A percentile compares a stretch with the other conserved stretches of the same genome.
phyloP scores from a whole-genome alignment of 2,329 filamentous ascomycete genomes.

The Fusarium sp. region DNA sequence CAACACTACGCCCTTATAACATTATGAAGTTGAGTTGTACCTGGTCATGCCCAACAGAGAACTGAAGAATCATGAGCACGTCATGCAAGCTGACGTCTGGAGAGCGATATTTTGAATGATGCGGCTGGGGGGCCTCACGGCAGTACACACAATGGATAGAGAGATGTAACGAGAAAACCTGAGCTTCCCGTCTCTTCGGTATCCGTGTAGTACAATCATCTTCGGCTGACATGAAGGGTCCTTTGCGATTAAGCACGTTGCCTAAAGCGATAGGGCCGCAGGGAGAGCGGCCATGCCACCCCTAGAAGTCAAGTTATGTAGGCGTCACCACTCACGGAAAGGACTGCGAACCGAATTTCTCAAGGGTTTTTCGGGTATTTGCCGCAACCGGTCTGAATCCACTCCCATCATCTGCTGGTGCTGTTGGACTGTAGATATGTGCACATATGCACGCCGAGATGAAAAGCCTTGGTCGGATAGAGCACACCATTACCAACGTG shows the following conservation, averaged over 20 bases:
- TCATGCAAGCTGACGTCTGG: constrained; percentile 30
- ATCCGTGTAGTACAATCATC: not conserved
- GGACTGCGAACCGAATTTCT: constrained; percentile 9
- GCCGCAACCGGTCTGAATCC: constrained; percentile 5
- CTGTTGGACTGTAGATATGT: constrained; percentile 17
- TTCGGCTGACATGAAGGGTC: not conserved
- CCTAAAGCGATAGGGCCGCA: constrained; percentile 11
- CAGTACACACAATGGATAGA: constrained; percentile 3
- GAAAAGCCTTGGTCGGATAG: constrained; percentile 11
- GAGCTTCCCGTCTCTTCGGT: not conserved
- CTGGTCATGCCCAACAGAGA: not conserved
- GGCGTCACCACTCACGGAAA: constrained; percentile 11
- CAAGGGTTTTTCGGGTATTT: not conserved
- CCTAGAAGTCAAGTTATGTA: constrained; percentile 3
- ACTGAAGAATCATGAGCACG: constrained; percentile 2
- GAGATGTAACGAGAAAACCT: not conserved
- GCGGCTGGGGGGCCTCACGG: constrained; percentile 13
- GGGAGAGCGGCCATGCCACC: constrained; percentile 1
- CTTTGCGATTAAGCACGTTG: constrained; percentile 12
- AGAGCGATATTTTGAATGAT: constrained; percentile 6
- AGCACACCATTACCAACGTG: constrained; percentile 25
- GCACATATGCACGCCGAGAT: constrained; percentile 25
- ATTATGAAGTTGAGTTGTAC: constrained; percentile 4
- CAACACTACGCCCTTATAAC: constrained; percentile 7
- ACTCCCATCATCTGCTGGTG: constrained; percentile 1